Evolutionary conservation across 2,329 filamentous ascomycete genomes (phyloP), one percentile per base, ranked within the genome.

Genomic region (Botrytis tulipae): DNA sequence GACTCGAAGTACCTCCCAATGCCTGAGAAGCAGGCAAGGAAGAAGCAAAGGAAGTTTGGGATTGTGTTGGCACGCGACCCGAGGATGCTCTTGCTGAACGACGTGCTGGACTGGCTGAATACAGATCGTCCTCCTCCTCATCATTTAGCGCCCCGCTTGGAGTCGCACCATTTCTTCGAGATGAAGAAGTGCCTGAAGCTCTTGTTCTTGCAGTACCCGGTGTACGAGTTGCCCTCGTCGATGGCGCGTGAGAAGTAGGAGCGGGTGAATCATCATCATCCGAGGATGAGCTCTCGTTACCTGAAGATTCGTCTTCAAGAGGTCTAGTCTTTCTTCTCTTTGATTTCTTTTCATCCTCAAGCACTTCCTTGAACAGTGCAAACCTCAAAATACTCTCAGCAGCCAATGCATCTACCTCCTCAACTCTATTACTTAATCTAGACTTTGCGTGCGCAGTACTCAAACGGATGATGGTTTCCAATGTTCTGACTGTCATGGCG

Each of bases 401-500:
- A 48, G 94, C 91, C 71, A 93, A 84, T 1, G 95, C 95, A 82
- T 99, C 96, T 72, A 91, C 91, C 81, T 97, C 92, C 77, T 98
- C 95, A 4, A 99, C 94, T 59, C 93, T 87, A 80, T 90, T 94
- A 1, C 94, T 97, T 10, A 99, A 86, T 44, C 96, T 90, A 10
- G 95, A 90, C 83, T 98, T 99, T 75, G 96, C 96, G 79, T 99
- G 96, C 1, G 96, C 96, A 0, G 95, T 98, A 8, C 96, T 93
- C 29, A 99, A 87, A 90, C 96, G 96, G 81, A 99, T 98, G n/a
- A 99, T 87, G 0, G 96, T 99, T 83, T 99, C 96, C 25, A 99
- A 87, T 3, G 95, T 98, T 90, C 96, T 93, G 10, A 97, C 95
- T 16, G 96, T 99, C 86, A 99, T 93, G 7, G 96, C 96, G 60